Conservation (phyloP, 495 filamentous ascomycete genomes). For the Neurospora pannonica region DNA sequence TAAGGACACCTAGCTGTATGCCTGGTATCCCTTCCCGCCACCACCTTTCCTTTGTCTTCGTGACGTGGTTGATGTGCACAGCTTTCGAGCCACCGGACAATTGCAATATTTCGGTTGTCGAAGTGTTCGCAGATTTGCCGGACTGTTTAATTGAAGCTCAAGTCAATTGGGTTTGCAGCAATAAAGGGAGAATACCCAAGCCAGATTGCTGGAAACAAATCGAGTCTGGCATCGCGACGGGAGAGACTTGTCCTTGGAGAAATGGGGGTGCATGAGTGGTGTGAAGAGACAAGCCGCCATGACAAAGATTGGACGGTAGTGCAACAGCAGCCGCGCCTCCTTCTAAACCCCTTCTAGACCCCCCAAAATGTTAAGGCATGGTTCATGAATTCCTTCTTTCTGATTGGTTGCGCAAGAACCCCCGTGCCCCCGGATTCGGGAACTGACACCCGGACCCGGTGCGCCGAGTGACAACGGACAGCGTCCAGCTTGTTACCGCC, state of each 20-base stretch:
- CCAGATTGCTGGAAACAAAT: background rate
- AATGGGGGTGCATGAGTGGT: background rate
- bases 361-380: background rate
- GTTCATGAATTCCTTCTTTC: background rate
- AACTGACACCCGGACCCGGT: background rate
- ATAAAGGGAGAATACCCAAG: background rate
- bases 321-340: background rate
- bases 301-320: background rate
- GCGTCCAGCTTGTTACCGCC: background rate
- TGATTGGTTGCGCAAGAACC: background rate
- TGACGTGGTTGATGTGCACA: background rate
- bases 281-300: background rate
- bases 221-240: background rate
- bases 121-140: background rate
- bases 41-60: background rate
- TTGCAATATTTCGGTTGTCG: background rate
- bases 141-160: background rate
- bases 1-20: background rate
- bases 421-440: background rate
- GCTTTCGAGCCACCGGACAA: background rate
- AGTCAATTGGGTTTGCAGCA: background rate
- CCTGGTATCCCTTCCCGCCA: background rate
- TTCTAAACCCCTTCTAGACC: background rate
- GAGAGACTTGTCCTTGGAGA: background rate
- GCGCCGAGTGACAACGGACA: background rate